Evolutionary conservation across 1,284 basidiomycete species (phyloP).

Genomic region (Leccinum griseonigrum): DNA sequence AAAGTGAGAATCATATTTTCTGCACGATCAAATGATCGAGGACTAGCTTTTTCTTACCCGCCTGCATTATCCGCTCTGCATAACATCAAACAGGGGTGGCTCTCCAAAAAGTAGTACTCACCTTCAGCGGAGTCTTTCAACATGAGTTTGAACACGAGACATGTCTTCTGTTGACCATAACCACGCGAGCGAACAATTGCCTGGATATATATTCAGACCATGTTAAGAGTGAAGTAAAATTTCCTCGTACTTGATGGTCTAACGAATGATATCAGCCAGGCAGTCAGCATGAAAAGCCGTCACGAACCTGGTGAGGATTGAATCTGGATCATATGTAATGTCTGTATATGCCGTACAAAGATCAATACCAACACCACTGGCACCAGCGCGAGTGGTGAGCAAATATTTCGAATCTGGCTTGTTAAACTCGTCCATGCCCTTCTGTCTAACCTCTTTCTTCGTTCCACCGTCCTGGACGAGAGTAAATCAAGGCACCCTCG

Average conservation of each 20-base stretch:
- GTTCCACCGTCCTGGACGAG: slow-evolving; percentile 81
- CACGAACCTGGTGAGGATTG: slow-evolving; percentile 85
- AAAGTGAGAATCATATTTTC: slow-evolving; percentile 86
- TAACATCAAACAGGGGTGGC: slow-evolving; percentile 6
- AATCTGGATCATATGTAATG: slow-evolving; percentile 90
- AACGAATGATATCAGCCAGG: slow-evolving; percentile 10
- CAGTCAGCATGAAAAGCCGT: background rate
- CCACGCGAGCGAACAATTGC: slow-evolving; percentile 90
- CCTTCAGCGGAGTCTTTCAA: slow-evolving; percentile 88
- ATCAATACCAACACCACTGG: slow-evolving; percentile 86
- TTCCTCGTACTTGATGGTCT: slow-evolving; percentile 65
- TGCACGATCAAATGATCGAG: slow-evolving; percentile 92
- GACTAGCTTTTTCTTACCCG: slow-evolving; percentile 87
- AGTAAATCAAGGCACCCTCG: background rate
- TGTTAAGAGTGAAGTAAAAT: slow-evolving; percentile 3
- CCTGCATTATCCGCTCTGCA: slow-evolving; percentile 82
- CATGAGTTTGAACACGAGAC: slow-evolving; percentile 91
- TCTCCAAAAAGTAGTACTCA: slow-evolving; percentile 23
- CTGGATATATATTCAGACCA: slow-evolving; percentile 38
- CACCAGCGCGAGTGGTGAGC: slow-evolving; percentile 89
- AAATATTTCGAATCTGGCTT: slow-evolving; percentile 84
- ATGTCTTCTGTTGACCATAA: slow-evolving; percentile 78
- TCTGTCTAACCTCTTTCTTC: slow-evolving; percentile 84
- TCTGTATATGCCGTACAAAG: slow-evolving; percentile 88
- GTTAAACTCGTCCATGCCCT: slow-evolving; percentile 94